These are phyloP conservation scores for Scheffersomyces ergatensis DNA, from an alignment of 805 yeast species.

Conservation along the genomic window DNA sequence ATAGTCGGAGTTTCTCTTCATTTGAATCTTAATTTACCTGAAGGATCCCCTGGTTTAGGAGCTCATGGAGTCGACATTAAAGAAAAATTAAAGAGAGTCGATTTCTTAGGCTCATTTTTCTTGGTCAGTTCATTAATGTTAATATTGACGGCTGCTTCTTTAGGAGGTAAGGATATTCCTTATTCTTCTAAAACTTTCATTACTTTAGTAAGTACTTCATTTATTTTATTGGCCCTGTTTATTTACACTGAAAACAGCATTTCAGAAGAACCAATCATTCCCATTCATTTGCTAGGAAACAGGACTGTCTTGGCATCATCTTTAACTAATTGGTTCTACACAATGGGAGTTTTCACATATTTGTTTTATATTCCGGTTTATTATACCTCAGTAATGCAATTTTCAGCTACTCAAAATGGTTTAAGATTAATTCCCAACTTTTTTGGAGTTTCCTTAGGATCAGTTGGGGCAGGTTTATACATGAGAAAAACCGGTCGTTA, in stretches of 20 bases:
- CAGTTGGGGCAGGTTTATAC: constrained; percentile 62
- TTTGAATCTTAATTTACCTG: constrained; percentile 45
- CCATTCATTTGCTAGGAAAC: constrained; percentile 54
- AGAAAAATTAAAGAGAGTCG: constrained; percentile 56
- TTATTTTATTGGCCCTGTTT: constrained; percentile 39
- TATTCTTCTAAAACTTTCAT: constrained; percentile 45
- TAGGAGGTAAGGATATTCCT: constrained; percentile 57
- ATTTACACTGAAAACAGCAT: constrained; percentile 48
- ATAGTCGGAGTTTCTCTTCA: constrained; percentile 37
- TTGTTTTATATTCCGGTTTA: constrained; percentile 72
- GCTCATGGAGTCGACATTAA: constrained; percentile 43
- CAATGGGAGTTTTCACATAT: constrained; percentile 64
- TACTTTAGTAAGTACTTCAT: constrained; percentile 29
- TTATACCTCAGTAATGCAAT: constrained; percentile 51
- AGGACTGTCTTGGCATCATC: constrained; percentile 66
- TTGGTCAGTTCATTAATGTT: constrained; percentile 57
- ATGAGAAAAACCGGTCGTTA: constrained; percentile 71
- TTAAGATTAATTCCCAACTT: constrained; percentile 63
- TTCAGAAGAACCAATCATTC: constrained; percentile 66
- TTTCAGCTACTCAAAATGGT: constrained; percentile 58
- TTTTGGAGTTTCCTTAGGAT: constrained; percentile 64
- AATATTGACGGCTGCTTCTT: constrained; percentile 64
- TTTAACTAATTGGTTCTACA: constrained; percentile 64
- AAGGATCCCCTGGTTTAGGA: constrained; percentile 57
- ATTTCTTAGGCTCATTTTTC: constrained; percentile 60